Percentiles rank a stretch among this genome's conserved stretches.
phyloP scores from a whole-genome alignment of 257 asterid species.

The Forsythia suspensa region DNA sequence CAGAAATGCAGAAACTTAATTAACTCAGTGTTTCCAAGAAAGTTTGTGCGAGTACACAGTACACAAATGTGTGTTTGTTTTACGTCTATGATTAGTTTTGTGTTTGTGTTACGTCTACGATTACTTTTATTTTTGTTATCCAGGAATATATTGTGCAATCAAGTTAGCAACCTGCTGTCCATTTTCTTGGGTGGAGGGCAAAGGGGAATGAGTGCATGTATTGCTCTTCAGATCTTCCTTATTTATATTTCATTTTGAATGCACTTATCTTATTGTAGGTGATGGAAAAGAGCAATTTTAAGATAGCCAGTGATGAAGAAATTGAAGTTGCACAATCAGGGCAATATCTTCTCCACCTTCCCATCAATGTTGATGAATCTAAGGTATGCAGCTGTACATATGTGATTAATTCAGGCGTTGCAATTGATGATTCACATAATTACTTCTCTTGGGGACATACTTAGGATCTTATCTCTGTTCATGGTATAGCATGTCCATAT shows the following conservation, averaged over 20 bases:
- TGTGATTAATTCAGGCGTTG: background rate
- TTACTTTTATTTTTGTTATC: background rate
- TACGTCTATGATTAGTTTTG: background rate
- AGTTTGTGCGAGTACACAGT: background rate
- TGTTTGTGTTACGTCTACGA: background rate
- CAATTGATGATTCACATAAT: background rate
- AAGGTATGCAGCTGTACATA: constrained; percentile 51
- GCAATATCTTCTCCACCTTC: constrained; percentile 95
- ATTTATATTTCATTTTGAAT: background rate
- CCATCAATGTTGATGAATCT: constrained; percentile 86
- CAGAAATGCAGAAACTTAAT: constrained; percentile 13
- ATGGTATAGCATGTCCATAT: constrained; percentile 4
- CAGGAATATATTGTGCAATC: background rate
- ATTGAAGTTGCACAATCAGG: constrained; percentile 88
- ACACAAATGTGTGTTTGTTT: background rate
- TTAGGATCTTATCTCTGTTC: background rate
- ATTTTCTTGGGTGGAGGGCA: constrained; percentile 12
- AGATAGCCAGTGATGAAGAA: constrained; percentile 84
- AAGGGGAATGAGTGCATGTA: background rate
- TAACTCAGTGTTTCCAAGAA: constrained; percentile 9
- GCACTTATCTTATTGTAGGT: constrained; percentile 40
- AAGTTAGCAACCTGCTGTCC: background rate
- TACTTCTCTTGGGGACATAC: background rate
- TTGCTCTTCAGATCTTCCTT: background rate
- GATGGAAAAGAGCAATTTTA: constrained; percentile 92